A percentile compares a stretch with the other conserved stretches of the same genome.
These are phyloP conservation scores for Gentiana macrophylla DNA, from an alignment of 257 asterid genomes.

Conservation along the genomic window DNA sequence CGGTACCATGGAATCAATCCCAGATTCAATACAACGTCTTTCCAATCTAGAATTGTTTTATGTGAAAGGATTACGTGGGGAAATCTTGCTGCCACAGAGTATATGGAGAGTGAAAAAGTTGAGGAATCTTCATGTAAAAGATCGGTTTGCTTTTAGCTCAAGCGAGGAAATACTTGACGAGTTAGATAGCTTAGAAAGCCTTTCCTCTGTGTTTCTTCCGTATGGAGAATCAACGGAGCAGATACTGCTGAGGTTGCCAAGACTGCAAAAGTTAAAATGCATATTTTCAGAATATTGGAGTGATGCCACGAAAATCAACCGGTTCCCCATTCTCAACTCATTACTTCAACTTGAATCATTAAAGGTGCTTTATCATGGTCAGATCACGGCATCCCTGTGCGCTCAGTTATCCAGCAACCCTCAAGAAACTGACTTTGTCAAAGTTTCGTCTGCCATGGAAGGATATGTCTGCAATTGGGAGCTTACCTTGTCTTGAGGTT, in stretches of 20 bases:
- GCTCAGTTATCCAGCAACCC: neutral
- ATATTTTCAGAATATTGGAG: neutral
- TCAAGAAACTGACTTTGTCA: neutral
- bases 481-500: too few relatives aligned
- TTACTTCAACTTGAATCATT: constrained; percentile 6
- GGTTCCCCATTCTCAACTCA: neutral
- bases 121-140: constrained; percentile 3
- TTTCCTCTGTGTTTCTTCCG: constrained; percentile 1
- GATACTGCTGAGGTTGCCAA: neutral
- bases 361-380: neutral
- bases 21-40: neutral
- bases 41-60: neutral
- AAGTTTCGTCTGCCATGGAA: neutral
- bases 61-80: constrained; percentile 2
- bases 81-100: neutral
- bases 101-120: constrained; percentile 5
- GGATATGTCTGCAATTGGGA: neutral
- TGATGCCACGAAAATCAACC: neutral
- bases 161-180: neutral
- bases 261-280: constrained; percentile 1
- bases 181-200: neutral
- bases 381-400: neutral
- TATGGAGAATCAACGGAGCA: neutral
- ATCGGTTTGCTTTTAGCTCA: neutral
- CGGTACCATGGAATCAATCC: neutral